Evolutionary conservation across 2,329 filamentous ascomycete genomes (phyloP).

Genomic region (Coniosporium tulheliwenetii): DNA sequence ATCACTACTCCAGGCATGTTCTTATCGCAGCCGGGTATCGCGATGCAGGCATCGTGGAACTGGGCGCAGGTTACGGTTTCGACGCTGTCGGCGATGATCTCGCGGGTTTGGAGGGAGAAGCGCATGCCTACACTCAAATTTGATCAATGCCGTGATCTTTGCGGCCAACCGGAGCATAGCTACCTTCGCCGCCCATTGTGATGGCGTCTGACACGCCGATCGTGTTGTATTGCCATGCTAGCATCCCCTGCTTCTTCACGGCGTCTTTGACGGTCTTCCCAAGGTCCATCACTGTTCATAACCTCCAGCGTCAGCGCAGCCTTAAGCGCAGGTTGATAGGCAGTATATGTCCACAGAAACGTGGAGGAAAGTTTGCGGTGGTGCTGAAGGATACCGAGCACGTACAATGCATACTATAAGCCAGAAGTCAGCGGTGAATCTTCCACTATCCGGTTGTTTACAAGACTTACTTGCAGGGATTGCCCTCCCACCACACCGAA

Average conservation of each 20-base stretch:
- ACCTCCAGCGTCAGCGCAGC: neutral
- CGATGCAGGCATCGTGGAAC: slow-evolving; percentile 83
- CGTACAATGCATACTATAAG: slow-evolving; percentile 34
- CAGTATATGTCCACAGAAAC: neutral
- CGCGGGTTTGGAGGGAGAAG: slow-evolving; percentile 77
- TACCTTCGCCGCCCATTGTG: slow-evolving; percentile 86
- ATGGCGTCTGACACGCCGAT: slow-evolving; percentile 83
- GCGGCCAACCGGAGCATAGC: neutral
- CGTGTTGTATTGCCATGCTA: slow-evolving; percentile 91
- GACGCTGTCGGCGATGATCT: slow-evolving; percentile 88
- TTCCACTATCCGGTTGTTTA: neutral
- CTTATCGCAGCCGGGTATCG: slow-evolving; percentile 90
- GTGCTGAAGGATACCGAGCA: slow-evolving; percentile 2
- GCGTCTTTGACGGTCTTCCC: slow-evolving; percentile 76
- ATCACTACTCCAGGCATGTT: slow-evolving; percentile 93
- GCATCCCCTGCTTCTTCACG: slow-evolving; percentile 68
- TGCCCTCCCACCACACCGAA: slow-evolving; percentile 95
- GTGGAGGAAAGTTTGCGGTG: neutral
- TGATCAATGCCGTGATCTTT: neutral
- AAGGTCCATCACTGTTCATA: slow-evolving; percentile 55
- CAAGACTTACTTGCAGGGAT: slow-evolving; percentile 70
- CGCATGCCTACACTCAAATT: slow-evolving; percentile 54
- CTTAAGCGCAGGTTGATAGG: too few relatives aligned
- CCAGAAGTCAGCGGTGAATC: neutral
- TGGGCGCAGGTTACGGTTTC: slow-evolving; percentile 88